Evolutionary conservation across 1,284 basidiomycete genomes (phyloP).

Genomic region (Irpex sp.): DNA sequence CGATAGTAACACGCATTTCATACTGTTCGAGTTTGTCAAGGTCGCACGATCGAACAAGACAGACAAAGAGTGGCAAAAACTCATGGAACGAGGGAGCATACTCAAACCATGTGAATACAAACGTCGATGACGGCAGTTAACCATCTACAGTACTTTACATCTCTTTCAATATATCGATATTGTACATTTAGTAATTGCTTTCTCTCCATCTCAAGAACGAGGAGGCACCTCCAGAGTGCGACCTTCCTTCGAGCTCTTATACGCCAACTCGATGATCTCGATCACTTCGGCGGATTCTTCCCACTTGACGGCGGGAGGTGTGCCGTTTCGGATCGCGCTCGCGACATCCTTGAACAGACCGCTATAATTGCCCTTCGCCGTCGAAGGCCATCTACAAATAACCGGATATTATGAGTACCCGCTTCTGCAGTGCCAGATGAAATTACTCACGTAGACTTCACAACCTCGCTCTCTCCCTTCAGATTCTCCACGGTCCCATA

Average conservation of each 20-base stretch:
- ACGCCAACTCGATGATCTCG: conserved; percentile 71
- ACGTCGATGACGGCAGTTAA: conserved; percentile 53
- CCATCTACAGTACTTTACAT: not conserved
- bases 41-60: conserved; percentile 41
- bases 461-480: conserved; percentile 40
- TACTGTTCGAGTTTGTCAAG: conserved; percentile 83
- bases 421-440: conserved; percentile 1
- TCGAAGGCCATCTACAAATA: conserved; percentile 57
- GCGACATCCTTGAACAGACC: conserved; percentile 66
- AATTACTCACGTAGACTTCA: conserved; percentile 43
- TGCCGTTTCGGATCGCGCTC: conserved; percentile 52
- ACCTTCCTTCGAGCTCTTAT: conserved; percentile 60
- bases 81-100: conserved; percentile 57
- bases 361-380: conserved; percentile 54
- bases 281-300: conserved; percentile 66
- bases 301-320: conserved; percentile 62
- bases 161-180: not conserved
- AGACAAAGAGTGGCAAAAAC: conserved; percentile 62
- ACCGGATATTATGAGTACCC: not conserved
- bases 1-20: conserved; percentile 84
- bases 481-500: conserved; percentile 60
- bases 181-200: not conserved
- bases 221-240: conserved; percentile 39
- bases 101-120: conserved; percentile 98
- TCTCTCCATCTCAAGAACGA: not conserved